Evolutionary conservation across 345 rosid species (phyloP).

Genomic region (Cochlearia excelsa): DNA sequence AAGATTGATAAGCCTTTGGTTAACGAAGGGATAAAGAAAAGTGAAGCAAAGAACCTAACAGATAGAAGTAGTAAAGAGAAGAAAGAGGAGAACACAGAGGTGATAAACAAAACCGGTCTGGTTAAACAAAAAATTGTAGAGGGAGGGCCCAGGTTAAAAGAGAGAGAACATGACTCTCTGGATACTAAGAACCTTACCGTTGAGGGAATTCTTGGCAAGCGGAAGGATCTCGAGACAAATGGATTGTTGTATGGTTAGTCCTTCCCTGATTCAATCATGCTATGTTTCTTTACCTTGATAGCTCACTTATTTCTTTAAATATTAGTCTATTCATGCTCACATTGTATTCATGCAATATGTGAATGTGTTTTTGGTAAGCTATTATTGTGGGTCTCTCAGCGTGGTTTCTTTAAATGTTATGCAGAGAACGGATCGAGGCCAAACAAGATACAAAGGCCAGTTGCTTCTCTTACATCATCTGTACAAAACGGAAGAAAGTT

Average conservation of each 20-base stretch:
- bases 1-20: slow-evolving; percentile 39
- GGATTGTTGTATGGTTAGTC: slow-evolving; percentile 69
- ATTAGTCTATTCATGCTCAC: neutral
- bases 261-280: slow-evolving; percentile 18
- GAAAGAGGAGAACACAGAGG: slow-evolving; percentile 42
- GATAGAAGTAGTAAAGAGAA: slow-evolving; percentile 39
- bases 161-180: slow-evolving; percentile 13
- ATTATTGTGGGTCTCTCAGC: slow-evolving; percentile 22
- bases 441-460: slow-evolving; percentile 45
- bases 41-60: slow-evolving; percentile 40
- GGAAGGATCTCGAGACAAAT: slow-evolving; percentile 57
- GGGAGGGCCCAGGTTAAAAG: slow-evolving; percentile 32
- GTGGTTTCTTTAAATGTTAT: slow-evolving; percentile 28
- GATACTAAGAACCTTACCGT: slow-evolving; percentile 18
- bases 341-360: neutral
- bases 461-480: slow-evolving; percentile 36
- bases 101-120: slow-evolving; percentile 33
- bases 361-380: neutral
- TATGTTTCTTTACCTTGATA: slow-evolving; percentile 20
- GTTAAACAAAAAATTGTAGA: slow-evolving; percentile 39
- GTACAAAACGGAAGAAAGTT: slow-evolving; percentile 46
- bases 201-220: slow-evolving; percentile 48
- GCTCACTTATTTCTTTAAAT: neutral
- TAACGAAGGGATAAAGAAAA: slow-evolving; percentile 40
- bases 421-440: slow-evolving; percentile 49